Percentiles rank a stretch among this genome's conserved stretches.
Evolutionary conservation across 441 rosid species (phyloP).

Genomic region (Brassica balearica): DNA sequence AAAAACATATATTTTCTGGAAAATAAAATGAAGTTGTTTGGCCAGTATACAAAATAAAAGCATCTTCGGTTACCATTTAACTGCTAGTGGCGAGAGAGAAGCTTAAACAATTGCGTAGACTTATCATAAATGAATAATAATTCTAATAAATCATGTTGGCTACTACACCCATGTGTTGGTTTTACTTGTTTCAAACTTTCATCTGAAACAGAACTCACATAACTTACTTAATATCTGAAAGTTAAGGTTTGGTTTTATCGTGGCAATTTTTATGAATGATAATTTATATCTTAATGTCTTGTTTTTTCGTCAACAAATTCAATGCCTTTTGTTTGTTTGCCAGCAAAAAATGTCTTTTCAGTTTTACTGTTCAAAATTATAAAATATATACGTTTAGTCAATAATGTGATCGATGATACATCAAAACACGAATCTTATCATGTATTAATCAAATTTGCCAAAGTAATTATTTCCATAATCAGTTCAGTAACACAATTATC

Average conservation of each 20-base stretch:
- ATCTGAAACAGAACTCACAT: not conserved
- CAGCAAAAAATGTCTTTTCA: conserved; percentile 21
- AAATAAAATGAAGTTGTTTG: conserved; percentile 25
- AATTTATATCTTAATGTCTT: not conserved
- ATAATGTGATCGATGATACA: conserved; percentile 16
- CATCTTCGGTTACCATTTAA: conserved; percentile 49
- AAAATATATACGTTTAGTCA: conserved; percentile 21
- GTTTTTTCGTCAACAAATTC: not conserved
- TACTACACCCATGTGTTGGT: conserved; percentile 43
- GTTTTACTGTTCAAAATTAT: not conserved
- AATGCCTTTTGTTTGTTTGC: not conserved
- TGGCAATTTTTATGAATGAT: not conserved
- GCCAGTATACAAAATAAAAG: conserved; percentile 33
- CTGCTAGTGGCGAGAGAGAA: conserved; percentile 37
- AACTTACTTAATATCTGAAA: not conserved
- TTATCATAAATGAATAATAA: not conserved
- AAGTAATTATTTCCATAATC: conserved; percentile 9
- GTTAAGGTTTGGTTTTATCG: conserved; percentile 13
- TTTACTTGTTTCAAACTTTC: not conserved
- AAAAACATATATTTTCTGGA: conserved; percentile 4
- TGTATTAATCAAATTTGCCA: conserved; percentile 12
- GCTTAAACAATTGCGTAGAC: conserved; percentile 15
- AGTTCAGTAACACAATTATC: conserved; percentile 30
- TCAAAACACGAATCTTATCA: conserved; percentile 34
- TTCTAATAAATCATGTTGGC: not conserved